Conservation (phyloP, 2,329 filamentous ascomycete species). For the Emergomyces orientalis region DNA sequence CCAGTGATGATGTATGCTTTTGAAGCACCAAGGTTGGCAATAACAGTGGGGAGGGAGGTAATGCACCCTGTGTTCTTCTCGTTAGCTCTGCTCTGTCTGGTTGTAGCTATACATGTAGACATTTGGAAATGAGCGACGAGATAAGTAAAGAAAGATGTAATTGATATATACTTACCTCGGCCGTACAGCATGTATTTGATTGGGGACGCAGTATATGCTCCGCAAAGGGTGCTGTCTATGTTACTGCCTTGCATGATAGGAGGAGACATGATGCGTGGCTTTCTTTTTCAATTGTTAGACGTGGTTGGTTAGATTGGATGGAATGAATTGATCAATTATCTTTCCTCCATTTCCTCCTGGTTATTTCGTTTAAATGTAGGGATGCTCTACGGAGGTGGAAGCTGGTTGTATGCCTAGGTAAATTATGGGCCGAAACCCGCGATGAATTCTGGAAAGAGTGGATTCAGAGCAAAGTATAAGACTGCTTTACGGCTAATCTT, state of each 20-base stretch:
- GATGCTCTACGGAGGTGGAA: background rate
- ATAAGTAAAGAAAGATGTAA: background rate
- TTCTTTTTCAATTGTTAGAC: no score
- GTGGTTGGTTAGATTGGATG: background rate
- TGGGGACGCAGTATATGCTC: conserved; percentile 11
- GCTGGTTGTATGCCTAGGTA: no score
- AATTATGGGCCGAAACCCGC: no score
- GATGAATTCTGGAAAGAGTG: no score
- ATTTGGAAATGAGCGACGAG: background rate
- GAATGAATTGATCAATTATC: background rate
- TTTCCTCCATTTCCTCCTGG: background rate
- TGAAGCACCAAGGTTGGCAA: conserved; percentile 11
- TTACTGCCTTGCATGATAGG: conserved; percentile 2
- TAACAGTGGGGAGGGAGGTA: conserved; percentile 9
- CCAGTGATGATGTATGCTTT: conserved; percentile 16
- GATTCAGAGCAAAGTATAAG: no score
- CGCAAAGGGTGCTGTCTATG: conserved; percentile 11
- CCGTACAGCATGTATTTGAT: conserved; percentile 15
- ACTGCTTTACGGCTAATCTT: no score
- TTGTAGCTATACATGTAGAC: background rate
- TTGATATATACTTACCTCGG: conserved; percentile 7
- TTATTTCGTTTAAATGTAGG: background rate
- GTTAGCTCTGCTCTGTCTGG: background rate
- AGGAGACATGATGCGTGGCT: background rate
- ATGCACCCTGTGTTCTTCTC: conserved; percentile 8